Evolutionary conservation across 176 grass and related monocot genomes (phyloP).

Genomic region (Hordeum vulgare): MorexV3_pseudomolecules_assembly NC_058521.1:606808096-606808595

Average conservation of each 20-base stretch:
- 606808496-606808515: too few relatives aligned
- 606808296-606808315: not conserved
- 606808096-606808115: not conserved
- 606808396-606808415: not conserved
- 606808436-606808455: not conserved
- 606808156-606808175: not conserved
- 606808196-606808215: not conserved
- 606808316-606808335: not conserved
- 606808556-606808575: too few relatives aligned
- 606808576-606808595: too few relatives aligned
- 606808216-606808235: not conserved
- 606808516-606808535: too few relatives aligned
- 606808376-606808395: not conserved
- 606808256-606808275: not conserved
- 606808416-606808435: not conserved
- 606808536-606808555: too few relatives aligned
- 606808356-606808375: not conserved
- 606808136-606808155: not conserved
- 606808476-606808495: too few relatives aligned
- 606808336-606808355: not conserved
- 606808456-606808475: not conserved
- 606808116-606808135: not conserved
- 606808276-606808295: not conserved
- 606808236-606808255: not conserved
- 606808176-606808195: not conserved